phyloP scores from a whole-genome alignment of 176 grass and related monocot genomes.

The Lolium perenne region DNA sequence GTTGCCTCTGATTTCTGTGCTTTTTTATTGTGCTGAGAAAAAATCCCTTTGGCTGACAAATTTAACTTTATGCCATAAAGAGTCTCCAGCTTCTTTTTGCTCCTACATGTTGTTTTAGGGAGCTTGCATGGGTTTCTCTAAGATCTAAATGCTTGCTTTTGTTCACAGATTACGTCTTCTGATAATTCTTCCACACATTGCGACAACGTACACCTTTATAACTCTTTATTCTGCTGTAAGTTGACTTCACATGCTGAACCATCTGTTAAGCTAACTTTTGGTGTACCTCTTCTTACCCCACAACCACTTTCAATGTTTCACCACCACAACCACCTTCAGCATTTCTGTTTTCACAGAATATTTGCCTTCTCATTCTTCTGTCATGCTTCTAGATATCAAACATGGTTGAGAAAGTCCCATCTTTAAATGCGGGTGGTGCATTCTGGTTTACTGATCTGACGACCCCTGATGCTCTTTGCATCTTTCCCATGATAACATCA shows the following conservation, averaged over 20 bases:
- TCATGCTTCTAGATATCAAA: slow-evolving; percentile 72
- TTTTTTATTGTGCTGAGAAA: background rate
- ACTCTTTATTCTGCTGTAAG: slow-evolving; percentile 48
- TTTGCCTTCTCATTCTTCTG: slow-evolving; percentile 26
- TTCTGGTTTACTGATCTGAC: slow-evolving; percentile 98
- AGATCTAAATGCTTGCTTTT: slow-evolving; percentile 18
- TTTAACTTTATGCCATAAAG: background rate
- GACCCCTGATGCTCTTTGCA: slow-evolving; percentile 68
- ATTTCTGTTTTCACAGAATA: slow-evolving; percentile 3
- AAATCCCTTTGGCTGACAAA: background rate
- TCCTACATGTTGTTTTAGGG: slow-evolving; percentile 26
- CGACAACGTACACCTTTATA: slow-evolving; percentile 22
- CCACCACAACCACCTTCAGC: background rate
- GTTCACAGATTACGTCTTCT: slow-evolving; percentile 36
- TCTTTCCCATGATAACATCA: slow-evolving; percentile 76
- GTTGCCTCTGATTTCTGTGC: background rate
- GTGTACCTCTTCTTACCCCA: background rate
- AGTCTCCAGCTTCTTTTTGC: background rate
- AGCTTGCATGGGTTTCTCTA: slow-evolving; percentile 24
- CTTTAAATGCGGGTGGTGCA: slow-evolving; percentile 82
- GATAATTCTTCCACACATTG: background rate
- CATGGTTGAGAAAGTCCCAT: slow-evolving; percentile 92
- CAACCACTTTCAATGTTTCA: background rate
- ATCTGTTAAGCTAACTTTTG: slow-evolving; percentile 22
- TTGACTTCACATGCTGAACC: background rate